phyloP scores from a whole-genome alignment of 1,284 basidiomycete species.

The Cryptococcus sp. region DNA sequence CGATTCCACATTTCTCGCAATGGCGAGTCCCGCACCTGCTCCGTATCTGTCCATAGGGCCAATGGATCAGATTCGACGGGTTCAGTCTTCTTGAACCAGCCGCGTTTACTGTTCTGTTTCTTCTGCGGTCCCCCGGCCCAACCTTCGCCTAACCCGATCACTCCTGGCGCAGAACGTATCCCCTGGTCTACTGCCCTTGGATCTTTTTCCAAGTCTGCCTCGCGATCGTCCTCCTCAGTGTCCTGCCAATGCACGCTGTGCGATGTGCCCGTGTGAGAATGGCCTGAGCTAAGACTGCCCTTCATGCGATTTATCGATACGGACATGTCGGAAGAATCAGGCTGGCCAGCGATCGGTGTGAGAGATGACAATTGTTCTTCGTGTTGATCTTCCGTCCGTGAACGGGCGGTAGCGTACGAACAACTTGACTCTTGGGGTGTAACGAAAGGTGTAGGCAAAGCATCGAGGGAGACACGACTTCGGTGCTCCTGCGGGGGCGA shows the following conservation, averaged over 20 bases:
- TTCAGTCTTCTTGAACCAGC: slow-evolving; percentile 16
- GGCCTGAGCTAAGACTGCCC: not conserved
- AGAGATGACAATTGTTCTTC: not conserved
- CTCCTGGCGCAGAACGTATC: slow-evolving; percentile 38
- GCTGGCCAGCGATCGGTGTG: not conserved
- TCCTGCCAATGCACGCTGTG: slow-evolving; percentile 1
- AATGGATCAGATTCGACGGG: slow-evolving; percentile 23
- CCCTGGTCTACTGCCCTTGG: slow-evolving; percentile 19
- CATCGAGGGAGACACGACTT: slow-evolving; percentile 9
- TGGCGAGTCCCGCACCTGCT: slow-evolving; percentile 4
- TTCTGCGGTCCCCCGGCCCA: slow-evolving; percentile 39
- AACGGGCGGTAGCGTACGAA: not conserved
- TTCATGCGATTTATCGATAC: not conserved
- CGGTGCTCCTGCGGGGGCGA: slow-evolving; percentile 5
- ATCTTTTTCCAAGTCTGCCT: slow-evolving; percentile 2
- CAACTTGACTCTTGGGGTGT: not conserved
- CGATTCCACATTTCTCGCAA: slow-evolving; percentile 29
- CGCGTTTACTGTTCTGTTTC: slow-evolving; percentile 3
- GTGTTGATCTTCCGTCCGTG: not conserved
- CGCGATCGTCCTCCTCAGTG: slow-evolving; percentile 9
- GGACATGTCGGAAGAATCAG: no score
- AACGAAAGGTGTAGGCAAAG: not conserved
- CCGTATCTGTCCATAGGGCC: slow-evolving; percentile 20
- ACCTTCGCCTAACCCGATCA: slow-evolving; percentile 46
- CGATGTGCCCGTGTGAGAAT: not conserved